These are phyloP conservation scores for Colletotrichum agaves DNA, from an alignment of 2,329 filamentous ascomycete genomes.

Conservation along the genomic window DNA sequence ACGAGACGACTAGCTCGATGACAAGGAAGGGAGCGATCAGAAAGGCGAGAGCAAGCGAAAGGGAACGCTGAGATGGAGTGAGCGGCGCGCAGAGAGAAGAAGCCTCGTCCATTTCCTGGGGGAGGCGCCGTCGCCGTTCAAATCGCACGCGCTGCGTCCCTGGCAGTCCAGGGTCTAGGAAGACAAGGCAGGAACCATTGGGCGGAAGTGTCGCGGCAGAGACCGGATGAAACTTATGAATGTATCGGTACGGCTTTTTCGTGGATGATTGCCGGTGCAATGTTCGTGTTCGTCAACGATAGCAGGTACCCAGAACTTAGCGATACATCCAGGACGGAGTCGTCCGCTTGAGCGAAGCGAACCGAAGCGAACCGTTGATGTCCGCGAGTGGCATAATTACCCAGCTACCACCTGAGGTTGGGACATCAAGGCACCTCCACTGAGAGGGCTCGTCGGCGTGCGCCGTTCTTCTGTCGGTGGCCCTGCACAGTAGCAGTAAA, in stretches of 20 bases:
- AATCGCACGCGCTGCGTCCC: slow-evolving; percentile 23
- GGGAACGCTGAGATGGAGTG: not conserved
- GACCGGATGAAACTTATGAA: slow-evolving; percentile 8
- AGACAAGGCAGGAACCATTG: slow-evolving; percentile 25
- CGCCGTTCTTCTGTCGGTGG: slow-evolving; percentile 14
- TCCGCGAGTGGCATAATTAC: slow-evolving; percentile 15
- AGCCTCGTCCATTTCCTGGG: slow-evolving; percentile 9
- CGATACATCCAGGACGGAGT: not conserved
- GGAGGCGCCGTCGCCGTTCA: slow-evolving; percentile 29
- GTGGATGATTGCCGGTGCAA: not conserved
- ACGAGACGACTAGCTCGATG: not conserved
- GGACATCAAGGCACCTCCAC: not conserved
- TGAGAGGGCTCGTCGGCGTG: not conserved
- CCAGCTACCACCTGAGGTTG: slow-evolving; percentile 14
- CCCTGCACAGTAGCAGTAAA: not conserved
- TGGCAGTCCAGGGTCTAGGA: slow-evolving; percentile 23
- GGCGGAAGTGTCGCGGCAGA: slow-evolving; percentile 16
- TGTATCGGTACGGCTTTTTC: slow-evolving; percentile 22
- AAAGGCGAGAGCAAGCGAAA: not conserved
- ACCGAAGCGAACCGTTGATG: slow-evolving; percentile 36
- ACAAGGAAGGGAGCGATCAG: not conserved
- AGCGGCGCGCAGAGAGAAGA: not conserved
- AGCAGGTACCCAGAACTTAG: slow-evolving; percentile 18
- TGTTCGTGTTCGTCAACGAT: not conserved
- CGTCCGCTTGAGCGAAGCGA: slow-evolving; percentile 27